Percentiles rank a stretch among this genome's conserved stretches.
These are phyloP conservation scores for Xylaria scruposa DNA, from an alignment of 495 filamentous ascomycete species.

Conservation along the genomic window DNA sequence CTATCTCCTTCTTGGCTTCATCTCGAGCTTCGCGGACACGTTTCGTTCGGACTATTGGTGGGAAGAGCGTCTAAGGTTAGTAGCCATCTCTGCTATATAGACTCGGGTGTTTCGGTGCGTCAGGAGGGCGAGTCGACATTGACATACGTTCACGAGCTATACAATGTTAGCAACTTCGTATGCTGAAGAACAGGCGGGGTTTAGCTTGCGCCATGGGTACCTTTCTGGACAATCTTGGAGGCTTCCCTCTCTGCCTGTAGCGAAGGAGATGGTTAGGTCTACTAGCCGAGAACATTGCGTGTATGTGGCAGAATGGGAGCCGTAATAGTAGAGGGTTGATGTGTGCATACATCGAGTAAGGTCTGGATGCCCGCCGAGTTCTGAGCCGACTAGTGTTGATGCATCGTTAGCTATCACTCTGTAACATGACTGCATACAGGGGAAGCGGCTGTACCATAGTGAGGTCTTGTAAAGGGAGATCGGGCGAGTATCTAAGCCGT, in stretches of 20 bases:
- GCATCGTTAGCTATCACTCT: slow-evolving; percentile 33
- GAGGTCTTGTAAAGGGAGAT: slow-evolving; percentile 47
- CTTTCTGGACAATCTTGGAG: slow-evolving; percentile 98
- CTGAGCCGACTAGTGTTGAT: slow-evolving; percentile 79
- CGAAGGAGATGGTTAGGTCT: slow-evolving; percentile 30
- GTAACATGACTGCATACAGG: neutral
- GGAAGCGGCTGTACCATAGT: slow-evolving; percentile 33
- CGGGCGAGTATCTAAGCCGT: neutral
- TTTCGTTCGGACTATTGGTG: slow-evolving; percentile 84
- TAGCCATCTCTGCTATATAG: neutral
- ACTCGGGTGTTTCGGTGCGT: neutral
- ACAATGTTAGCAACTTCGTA: neutral
- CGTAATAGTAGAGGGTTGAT: neutral
- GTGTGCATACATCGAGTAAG: slow-evolving; percentile 91
- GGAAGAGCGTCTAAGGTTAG: slow-evolving; percentile 12
- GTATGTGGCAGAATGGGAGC: neutral
- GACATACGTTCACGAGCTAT: slow-evolving; percentile 52
- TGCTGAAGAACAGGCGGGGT: neutral
- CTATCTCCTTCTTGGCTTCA: slow-evolving; percentile 98
- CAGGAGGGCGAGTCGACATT: neutral
- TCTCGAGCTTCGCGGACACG: slow-evolving; percentile 92
- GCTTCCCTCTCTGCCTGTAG: slow-evolving; percentile 93
- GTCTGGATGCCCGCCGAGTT: slow-evolving; percentile 98
- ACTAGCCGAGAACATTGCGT: neutral
- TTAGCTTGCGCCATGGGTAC: slow-evolving; percentile 49